Conservation (phyloP, 2,329 filamentous ascomycete species). For the Trichoderma asperellum region DNA sequence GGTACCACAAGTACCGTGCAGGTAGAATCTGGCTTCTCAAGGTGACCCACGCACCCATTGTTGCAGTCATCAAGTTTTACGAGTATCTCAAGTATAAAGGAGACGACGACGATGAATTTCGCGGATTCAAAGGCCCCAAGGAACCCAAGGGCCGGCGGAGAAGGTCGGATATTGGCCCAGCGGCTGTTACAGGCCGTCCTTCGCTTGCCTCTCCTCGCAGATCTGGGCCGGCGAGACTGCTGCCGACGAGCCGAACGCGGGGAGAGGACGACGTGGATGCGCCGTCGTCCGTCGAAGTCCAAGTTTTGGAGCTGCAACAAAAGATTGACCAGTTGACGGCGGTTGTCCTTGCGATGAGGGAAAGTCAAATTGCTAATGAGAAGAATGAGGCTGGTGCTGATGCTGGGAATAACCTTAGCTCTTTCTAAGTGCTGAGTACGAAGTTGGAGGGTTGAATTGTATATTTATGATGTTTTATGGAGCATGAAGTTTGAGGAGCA, state of each 20-base stretch:
- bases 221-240: constrained; percentile 27
- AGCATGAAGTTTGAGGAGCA: not conserved
- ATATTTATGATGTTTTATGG: not conserved
- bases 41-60: constrained; percentile 67
- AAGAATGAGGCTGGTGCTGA: not conserved
- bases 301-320: constrained; percentile 56
- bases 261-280: constrained; percentile 45
- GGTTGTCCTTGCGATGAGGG: constrained; percentile 55
- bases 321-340: constrained; percentile 64
- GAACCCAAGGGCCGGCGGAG: constrained; percentile 35
- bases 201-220: constrained; percentile 28
- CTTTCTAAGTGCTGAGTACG: not conserved
- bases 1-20: constrained; percentile 64
- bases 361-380: constrained; percentile 30
- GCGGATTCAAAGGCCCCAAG: constrained; percentile 54
- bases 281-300: constrained; percentile 51
- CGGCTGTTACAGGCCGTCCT: constrained; percentile 29
- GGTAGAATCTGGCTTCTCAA: constrained; percentile 66
- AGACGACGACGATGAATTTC: constrained; percentile 48
- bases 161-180: constrained; percentile 32
- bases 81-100: constrained; percentile 55
- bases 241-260: constrained; percentile 30
- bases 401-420: not conserved
- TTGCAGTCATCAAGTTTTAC: constrained; percentile 70
- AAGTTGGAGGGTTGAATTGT: not conserved